phyloP scores from a whole-genome alignment of 179 eudicot genomes.

The Beta corolliflora region DNA sequence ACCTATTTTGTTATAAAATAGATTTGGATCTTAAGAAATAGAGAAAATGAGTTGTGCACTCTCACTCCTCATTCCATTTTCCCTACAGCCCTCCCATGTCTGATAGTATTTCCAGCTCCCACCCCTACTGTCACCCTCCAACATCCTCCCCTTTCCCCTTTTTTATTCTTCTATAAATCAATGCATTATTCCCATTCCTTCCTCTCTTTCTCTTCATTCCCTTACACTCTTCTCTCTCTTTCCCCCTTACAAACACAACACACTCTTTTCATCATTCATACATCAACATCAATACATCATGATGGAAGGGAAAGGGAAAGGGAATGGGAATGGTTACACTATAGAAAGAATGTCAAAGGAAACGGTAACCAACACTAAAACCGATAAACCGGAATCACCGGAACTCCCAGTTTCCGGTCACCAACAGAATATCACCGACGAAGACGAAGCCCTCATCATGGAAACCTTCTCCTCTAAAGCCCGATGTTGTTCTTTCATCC shows the following conservation, averaged over 20 bases:
- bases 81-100: conserved; percentile 5
- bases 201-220: not conserved
- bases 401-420: not conserved
- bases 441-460: conserved; percentile 10
- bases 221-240: not conserved
- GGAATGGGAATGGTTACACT: not conserved
- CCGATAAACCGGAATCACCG: conserved; percentile 1
- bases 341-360: not conserved
- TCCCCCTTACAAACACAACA: not conserved
- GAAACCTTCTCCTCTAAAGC: conserved; percentile 8
- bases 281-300: not conserved
- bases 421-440: not conserved
- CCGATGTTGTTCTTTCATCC: conserved; percentile 25
- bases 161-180: not conserved
- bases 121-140: not conserved
- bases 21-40: not conserved
- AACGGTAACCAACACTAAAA: not conserved
- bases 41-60: too few species aligned
- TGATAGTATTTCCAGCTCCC: conserved; percentile 1
- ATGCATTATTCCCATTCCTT: not conserved
- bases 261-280: not conserved
- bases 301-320: not conserved
- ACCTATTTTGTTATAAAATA: not conserved
- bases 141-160: not conserved
- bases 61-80: not conserved